phyloP scores from a whole-genome alignment of 2,329 filamentous ascomycete species.

The Nemania diffusa region DNA sequence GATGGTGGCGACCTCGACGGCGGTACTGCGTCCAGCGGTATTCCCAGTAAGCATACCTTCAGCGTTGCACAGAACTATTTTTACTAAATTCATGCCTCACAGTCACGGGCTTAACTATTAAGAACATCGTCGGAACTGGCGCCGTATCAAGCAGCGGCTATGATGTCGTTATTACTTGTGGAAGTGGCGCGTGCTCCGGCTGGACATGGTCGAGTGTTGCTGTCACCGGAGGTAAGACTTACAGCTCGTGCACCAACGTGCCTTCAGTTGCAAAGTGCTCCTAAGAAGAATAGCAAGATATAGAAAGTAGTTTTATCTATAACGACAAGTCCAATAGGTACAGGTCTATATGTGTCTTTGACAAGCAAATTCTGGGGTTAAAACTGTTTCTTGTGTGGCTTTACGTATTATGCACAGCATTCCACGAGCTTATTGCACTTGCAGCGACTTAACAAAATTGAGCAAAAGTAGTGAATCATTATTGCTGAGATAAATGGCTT shows the following conservation, averaged over 20 bases:
- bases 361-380: too few relatives aligned
- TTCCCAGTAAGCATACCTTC: background rate
- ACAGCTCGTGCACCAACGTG: conserved; percentile 6
- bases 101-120: conserved; percentile 11
- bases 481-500: too few relatives aligned
- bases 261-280: conserved; percentile 5
- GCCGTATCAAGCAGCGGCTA: conserved; percentile 8
- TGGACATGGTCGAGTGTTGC: conserved; percentile 9
- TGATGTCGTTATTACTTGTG: conserved; percentile 7
- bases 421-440: too few relatives aligned
- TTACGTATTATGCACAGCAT: too few relatives aligned
- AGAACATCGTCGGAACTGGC: conserved; percentile 7
- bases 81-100: background rate
- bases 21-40: conserved; percentile 1
- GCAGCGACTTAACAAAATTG: too few relatives aligned
- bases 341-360: too few relatives aligned
- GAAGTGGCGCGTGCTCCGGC: conserved; percentile 6
- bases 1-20: conserved; percentile 12
- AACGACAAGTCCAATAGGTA: too few relatives aligned
- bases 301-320: too few relatives aligned
- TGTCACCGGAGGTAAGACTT: conserved; percentile 7
- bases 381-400: too few relatives aligned
- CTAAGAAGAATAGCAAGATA: background rate
- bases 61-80: background rate
- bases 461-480: too few relatives aligned